Evolutionary conservation across 2,329 filamentous ascomycete species (phyloP).

Genomic region (Colletotrichum spaethianum): DNA sequence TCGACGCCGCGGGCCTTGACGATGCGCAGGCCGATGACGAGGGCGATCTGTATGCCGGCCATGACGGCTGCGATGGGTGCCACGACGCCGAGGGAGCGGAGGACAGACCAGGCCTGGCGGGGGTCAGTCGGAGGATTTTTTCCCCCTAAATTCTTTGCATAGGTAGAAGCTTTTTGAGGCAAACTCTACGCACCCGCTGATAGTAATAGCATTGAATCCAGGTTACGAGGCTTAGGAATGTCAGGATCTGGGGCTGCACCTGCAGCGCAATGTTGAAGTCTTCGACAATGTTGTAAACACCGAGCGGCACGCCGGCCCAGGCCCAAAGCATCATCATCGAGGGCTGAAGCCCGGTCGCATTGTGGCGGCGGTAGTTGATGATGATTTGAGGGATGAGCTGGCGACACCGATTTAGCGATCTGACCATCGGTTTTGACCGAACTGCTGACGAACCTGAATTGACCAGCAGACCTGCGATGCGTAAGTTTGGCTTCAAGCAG

Average conservation of each 20-base stretch:
- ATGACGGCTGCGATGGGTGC: conserved; percentile 68
- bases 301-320: conserved; percentile 76
- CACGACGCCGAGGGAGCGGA: conserved; percentile 63
- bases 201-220: conserved; percentile 62
- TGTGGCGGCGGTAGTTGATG: conserved; percentile 76
- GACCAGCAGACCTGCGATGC: conserved; percentile 72
- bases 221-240: conserved; percentile 57
- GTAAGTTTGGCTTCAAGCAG: conserved; percentile 28
- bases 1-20: conserved; percentile 59
- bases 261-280: conserved; percentile 58
- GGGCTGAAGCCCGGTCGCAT: conserved; percentile 75
- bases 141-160: no score
- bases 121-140: conserved; percentile 26
- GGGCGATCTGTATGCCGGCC: conserved; percentile 69
- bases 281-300: conserved; percentile 63
- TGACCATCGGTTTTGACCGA: neutral
- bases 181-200: conserved; percentile 51
- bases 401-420: neutral
- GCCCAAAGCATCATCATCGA: conserved; percentile 83
- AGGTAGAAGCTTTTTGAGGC: neutral
- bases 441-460: conserved; percentile 63
- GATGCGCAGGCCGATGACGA: conserved; percentile 70
- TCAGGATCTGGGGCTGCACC: conserved; percentile 61
- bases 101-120: conserved; percentile 65
- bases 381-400: conserved; percentile 79